phyloP scores from a whole-genome alignment of 2,329 filamentous ascomycete genomes.

The Alternaria solani region DNA sequence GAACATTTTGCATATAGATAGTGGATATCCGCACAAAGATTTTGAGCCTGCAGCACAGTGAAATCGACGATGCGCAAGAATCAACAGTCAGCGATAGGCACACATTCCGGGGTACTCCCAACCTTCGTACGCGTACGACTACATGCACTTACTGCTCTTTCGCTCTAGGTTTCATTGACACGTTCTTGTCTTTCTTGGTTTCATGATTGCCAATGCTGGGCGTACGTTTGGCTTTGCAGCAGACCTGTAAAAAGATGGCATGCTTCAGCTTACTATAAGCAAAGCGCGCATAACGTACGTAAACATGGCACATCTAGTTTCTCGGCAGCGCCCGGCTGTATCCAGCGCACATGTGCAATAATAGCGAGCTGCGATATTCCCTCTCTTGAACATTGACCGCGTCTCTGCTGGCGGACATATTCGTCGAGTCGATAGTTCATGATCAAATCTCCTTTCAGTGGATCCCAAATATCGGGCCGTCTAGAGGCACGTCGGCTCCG shows the following conservation, averaged over 20 bases:
- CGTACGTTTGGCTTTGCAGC: background rate
- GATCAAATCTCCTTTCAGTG: constrained; percentile 15
- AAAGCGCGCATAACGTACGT: background rate
- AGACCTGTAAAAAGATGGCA: background rate
- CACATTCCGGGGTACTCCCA: background rate
- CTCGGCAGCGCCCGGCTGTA: background rate
- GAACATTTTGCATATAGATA: background rate
- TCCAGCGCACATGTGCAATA: background rate
- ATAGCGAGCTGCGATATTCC: background rate
- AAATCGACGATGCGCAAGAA: background rate
- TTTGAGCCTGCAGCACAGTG: background rate
- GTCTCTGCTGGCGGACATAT: background rate
- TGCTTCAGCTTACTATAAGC: background rate
- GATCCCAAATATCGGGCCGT: constrained; percentile 17
- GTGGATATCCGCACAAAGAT: background rate
- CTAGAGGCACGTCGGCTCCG: constrained; percentile 14
- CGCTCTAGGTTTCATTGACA: background rate
- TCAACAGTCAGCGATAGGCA: background rate
- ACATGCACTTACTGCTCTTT: background rate
- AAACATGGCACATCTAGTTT: background rate
- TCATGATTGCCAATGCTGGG: background rate
- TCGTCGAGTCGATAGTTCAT: background rate
- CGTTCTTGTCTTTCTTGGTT: background rate
- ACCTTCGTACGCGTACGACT: background rate
- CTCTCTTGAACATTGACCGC: background rate